Evolutionary conservation across 2,329 filamentous ascomycete genomes (phyloP).

Genomic region (Coleophoma crateriformis): DNA sequence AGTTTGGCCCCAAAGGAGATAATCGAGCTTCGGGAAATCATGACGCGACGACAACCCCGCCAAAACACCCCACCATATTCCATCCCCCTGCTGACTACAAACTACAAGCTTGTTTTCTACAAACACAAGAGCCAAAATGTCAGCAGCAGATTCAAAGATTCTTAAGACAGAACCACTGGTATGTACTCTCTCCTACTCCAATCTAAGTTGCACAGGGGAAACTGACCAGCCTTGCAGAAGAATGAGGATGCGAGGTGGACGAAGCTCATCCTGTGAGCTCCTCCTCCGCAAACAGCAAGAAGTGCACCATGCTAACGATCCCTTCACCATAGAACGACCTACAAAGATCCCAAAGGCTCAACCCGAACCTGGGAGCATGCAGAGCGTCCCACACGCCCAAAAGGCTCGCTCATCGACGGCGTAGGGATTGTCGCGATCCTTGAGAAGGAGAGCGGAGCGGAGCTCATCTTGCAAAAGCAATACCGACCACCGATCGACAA

Average conservation of each 20-base stretch:
- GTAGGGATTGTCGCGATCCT: slow-evolving; percentile 70
- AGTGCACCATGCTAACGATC: not conserved
- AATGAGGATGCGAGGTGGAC: slow-evolving; percentile 51
- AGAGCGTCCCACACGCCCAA: slow-evolving; percentile 63
- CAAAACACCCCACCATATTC: too few relatives aligned
- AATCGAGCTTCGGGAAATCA: too few relatives aligned
- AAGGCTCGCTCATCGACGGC: slow-evolving; percentile 58
- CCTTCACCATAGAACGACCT: slow-evolving; percentile 44
- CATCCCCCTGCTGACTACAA: too few relatives aligned
- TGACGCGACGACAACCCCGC: too few relatives aligned
- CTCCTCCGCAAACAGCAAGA: too few relatives aligned
- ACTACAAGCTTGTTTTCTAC: too few relatives aligned
- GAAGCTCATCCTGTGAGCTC: slow-evolving; percentile 47
- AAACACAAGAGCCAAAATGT: slow-evolving; percentile 27
- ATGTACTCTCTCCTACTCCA: slow-evolving; percentile 9
- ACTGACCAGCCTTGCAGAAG: slow-evolving; percentile 7
- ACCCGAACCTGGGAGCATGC: slow-evolving; percentile 66
- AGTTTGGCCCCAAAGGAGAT: too few relatives aligned
- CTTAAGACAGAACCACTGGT: slow-evolving; percentile 40
- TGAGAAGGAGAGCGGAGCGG: slow-evolving; percentile 43
- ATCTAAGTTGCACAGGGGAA: slow-evolving; percentile 2
- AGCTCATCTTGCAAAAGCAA: slow-evolving; percentile 62
- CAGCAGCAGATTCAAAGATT: slow-evolving; percentile 36
- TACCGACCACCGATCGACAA: slow-evolving; percentile 57
- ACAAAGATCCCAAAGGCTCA: slow-evolving; percentile 55